phyloP scores from a whole-genome alignment of 345 rosid genomes.

The Diplotaxis tenuifolia region DNA sequence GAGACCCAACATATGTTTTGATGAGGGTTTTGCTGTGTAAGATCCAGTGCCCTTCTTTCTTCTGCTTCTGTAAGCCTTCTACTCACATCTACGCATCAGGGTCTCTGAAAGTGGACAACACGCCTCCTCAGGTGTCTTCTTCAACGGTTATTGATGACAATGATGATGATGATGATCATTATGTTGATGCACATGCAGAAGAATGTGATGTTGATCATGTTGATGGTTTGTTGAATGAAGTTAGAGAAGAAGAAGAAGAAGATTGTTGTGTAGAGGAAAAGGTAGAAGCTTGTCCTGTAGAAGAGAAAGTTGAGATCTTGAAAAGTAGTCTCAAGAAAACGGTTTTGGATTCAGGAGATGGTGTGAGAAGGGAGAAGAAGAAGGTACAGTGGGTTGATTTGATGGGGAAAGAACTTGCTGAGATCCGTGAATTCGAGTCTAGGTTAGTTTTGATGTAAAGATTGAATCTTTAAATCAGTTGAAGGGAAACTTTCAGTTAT shows the following conservation, averaged over 20 bases:
- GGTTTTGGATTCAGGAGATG: conserved; percentile 16
- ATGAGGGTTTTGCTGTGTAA: conserved; percentile 77
- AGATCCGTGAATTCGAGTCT: conserved; percentile 73
- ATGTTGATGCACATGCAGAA: not conserved
- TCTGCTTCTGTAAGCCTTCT: conserved; percentile 74
- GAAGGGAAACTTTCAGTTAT: conserved; percentile 1
- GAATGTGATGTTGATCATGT: conserved; percentile 33
- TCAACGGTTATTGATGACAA: conserved; percentile 18
- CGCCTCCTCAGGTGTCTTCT: conserved; percentile 42
- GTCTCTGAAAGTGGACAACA: conserved; percentile 55
- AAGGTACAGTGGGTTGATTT: conserved; percentile 78
- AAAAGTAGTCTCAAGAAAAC: conserved; percentile 57
- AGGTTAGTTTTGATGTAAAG: conserved; percentile 45
- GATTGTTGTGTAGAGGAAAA: conserved; percentile 36
- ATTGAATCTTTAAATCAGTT: not conserved
- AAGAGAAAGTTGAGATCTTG: conserved; percentile 31
- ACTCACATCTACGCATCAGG: conserved; percentile 38
- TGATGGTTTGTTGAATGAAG: conserved; percentile 37
- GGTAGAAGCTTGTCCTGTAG: conserved; percentile 25
- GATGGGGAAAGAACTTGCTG: conserved; percentile 70
- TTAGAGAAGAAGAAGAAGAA: conserved; percentile 38
- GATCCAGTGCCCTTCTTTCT: conserved; percentile 65
- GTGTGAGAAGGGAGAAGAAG: conserved; percentile 51
- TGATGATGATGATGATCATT: not conserved
- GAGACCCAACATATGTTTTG: conserved; percentile 36